These are phyloP conservation scores for Pichia sp. DNA, from an alignment of 1,139 yeast species.

Conservation along the genomic window DNA sequence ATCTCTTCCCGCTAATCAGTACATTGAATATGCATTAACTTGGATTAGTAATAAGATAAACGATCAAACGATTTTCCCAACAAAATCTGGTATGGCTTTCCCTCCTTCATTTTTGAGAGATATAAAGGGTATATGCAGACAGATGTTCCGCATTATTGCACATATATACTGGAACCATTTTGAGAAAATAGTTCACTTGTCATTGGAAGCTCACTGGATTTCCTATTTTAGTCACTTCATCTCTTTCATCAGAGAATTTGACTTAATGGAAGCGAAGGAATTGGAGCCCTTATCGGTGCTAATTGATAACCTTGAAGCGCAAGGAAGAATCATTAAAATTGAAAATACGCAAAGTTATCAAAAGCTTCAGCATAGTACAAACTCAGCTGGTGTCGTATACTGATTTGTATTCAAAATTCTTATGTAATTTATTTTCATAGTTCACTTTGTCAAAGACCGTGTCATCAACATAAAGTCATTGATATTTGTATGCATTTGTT, in stretches of 20 bases:
- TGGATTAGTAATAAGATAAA: conserved; percentile 88
- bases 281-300: conserved; percentile 72
- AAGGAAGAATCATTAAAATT: conserved; percentile 61
- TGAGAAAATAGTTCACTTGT: conserved; percentile 82
- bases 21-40: conserved; percentile 84
- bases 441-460: too few species aligned
- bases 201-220: conserved; percentile 97
- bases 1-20: conserved; percentile 86
- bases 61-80: conserved; percentile 88
- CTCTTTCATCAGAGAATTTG: conserved; percentile 80
- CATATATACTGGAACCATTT: conserved; percentile 93
- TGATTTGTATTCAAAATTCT: not conserved
- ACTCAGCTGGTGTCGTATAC: conserved; percentile 10
- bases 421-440: not conserved
- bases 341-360: conserved; percentile 13
- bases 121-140: conserved; percentile 80
- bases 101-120: conserved; percentile 82
- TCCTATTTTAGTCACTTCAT: conserved; percentile 95
- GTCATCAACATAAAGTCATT: too few species aligned
- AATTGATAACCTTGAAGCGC: conserved; percentile 74
- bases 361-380: not conserved
- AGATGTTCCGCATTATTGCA: conserved; percentile 95
- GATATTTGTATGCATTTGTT: too few species aligned
- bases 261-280: conserved; percentile 71
- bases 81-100: conserved; percentile 88